Evolutionary conservation across 352 stramenopile species (phyloP), one percentile per base, ranked within the genome.

Genomic region (Phytophthora sojae): DNA sequence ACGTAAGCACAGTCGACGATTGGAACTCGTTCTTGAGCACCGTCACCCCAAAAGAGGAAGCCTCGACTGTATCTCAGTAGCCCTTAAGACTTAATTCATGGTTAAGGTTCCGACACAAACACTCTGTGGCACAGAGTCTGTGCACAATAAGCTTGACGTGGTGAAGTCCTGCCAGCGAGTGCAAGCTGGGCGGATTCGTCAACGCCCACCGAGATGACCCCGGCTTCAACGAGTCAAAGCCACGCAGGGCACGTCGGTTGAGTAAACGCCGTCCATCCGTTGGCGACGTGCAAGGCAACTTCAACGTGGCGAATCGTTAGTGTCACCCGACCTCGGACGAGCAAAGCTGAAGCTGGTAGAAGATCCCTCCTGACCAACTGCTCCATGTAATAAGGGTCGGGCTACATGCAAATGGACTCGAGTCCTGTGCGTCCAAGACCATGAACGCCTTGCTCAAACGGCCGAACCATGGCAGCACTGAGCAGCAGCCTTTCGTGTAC

Each of bases 21-120:
- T 85, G 78, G 75, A 82, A 81, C 44, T 57, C 47, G 0, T 85
- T 85, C 42, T 58, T 85, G 19, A 26, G 26, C 3, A 71, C 42
- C 4, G 67, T 81, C 25, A 57, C 29, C 4, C 60, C 60, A 23
- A 30, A 35, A 19, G 39, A 55, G 19, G 32, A 23, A 51, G 17
- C 11, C 19, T 23, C 19, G 44, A 44, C 11, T 11, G 12, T 11
- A 45, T 11, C 37, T 45, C 37, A 45, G 37, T 45, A 45, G 15
- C 37, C 15, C 14, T 17, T 45, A 45, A 14, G 11, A 4, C 2
- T 35, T 2, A 35, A 35, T 35, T 9, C 35, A 42, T 12, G 11
- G 35, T 15, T 9, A 42, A 42, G 3, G 35, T 42, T 42, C 9
- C 3, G 9, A 42, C 35, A 12, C 35, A 42, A 42, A 42, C 15